Conservation (phyloP, 768 basidiomycete species). For the Amanita subjunquillea region DNA sequence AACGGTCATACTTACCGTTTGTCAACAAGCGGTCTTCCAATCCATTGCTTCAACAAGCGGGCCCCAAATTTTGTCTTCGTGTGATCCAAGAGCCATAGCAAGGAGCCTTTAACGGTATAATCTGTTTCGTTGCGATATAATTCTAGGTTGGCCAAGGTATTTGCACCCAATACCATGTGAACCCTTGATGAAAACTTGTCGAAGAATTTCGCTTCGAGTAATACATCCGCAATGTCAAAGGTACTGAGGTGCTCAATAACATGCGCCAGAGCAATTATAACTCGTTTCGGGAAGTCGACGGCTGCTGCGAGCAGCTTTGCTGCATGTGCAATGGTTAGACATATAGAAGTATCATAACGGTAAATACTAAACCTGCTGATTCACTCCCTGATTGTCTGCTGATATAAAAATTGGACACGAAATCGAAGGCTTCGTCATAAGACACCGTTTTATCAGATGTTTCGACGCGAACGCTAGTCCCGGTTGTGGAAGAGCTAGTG, state of each 20-base stretch:
- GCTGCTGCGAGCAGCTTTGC: constrained; percentile 54
- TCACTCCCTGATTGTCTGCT: constrained; percentile 28
- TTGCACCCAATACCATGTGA: constrained; percentile 84
- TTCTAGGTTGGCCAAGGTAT: constrained; percentile 84
- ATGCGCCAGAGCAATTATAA: constrained; percentile 66
- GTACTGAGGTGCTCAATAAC: constrained; percentile 56
- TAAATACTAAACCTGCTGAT: constrained; percentile 32
- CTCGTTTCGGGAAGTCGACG: constrained; percentile 57
- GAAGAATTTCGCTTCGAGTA: constrained; percentile 74
- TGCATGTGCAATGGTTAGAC: constrained; percentile 14
- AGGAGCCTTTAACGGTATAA: constrained; percentile 57
- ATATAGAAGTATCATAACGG: constrained; percentile 5
- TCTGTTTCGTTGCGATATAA: constrained; percentile 91
- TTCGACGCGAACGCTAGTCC: constrained; percentile 51
- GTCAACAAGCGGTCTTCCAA: constrained; percentile 77
- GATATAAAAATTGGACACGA: constrained; percentile 57
- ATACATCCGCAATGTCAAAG: constrained; percentile 72
- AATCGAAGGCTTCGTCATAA: constrained; percentile 62
- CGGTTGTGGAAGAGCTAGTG: constrained; percentile 25
- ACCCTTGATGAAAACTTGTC: constrained; percentile 62
- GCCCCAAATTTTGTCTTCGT: constrained; percentile 88
- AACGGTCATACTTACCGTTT: constrained; percentile 32
- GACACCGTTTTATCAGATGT: constrained; percentile 40
- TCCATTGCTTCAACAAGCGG: constrained; percentile 74
- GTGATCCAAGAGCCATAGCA: constrained; percentile 80